Evolutionary conservation across 2,329 filamentous ascomycete species (phyloP), one percentile per base, ranked within the genome.

Genomic region (Alternaria brassicicola): DNA sequence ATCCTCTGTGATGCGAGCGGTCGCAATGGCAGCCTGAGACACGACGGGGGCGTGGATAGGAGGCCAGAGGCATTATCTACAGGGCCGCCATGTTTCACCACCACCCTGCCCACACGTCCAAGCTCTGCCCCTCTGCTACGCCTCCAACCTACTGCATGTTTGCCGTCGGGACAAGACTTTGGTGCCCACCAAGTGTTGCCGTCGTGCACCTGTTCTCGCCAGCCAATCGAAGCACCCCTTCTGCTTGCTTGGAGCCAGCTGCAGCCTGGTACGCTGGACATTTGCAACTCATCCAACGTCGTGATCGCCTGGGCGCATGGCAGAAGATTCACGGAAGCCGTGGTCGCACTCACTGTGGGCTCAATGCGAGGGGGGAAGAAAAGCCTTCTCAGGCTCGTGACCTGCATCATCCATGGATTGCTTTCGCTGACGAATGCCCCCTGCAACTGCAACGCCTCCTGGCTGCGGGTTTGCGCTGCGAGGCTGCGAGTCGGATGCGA

Each of bases 81-180:
- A 61, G 59, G 58, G 55, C 55, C 56, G 59, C 59, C 62, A 65
- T 61, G 71, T 74, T 74, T 74, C 71, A 74, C 71, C 61, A 69
- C 55, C 25, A 58, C 60, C 59, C 62, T 68, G 59, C 67, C 60
- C 55, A 50, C 55, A 50, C 58, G 57, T 28, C 55, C 54, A 19
- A 23, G 48, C 50, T 49, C 55, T 52, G 54, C 28, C 56, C 28
- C 56, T 59, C 31, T 52, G 43, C 41, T 48, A 52, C n/a, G 45
- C 46, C 53, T 31, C 49, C 48, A 23, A 45, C 54, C 54, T 46
- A 15, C 35, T 52, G 42, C 55, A 43, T 55, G 48, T 56, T 48
- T 59, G 55, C 39, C 52, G 19, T 35, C 52, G 39, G 38, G 33
- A 49, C 59, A 56, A 55, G 36, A 36, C 42, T 17, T 48, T 39